phyloP scores from a whole-genome alignment of 768 basidiomycete genomes.

The Mrakia hoshinonis region DNA sequence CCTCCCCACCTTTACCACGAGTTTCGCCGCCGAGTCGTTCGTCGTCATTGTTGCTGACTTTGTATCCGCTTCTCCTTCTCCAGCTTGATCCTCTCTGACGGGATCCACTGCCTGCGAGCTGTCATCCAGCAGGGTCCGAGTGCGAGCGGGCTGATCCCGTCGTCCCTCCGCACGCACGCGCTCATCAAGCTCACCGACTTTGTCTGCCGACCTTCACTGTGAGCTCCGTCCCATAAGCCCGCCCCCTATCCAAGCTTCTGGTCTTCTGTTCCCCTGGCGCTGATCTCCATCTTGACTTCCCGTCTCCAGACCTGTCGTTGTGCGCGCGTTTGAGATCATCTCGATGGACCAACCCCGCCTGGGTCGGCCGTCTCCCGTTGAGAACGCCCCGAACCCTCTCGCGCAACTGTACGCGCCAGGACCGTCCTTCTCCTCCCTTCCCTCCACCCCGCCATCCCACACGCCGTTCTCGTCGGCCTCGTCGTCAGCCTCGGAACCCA shows the following conservation, averaged over 20 bases:
- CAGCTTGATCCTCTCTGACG: constrained; percentile 16
- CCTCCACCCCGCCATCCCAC: background rate
- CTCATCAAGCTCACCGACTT: constrained; percentile 15
- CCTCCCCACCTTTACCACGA: too few relatives aligned
- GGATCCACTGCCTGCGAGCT: background rate
- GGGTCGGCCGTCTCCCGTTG: background rate
- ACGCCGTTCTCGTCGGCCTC: background rate
- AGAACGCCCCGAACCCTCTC: background rate
- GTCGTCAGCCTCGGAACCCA: background rate
- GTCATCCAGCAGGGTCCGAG: background rate
- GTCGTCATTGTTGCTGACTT: too few relatives aligned
- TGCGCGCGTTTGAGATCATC: constrained; percentile 9
- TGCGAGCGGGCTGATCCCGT: background rate
- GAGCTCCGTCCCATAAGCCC: background rate
- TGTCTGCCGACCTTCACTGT: background rate
- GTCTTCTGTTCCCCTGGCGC: background rate
- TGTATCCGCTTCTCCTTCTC: background rate
- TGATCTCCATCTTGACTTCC: background rate
- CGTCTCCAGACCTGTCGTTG: background rate
- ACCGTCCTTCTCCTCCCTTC: background rate
- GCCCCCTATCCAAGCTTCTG: background rate
- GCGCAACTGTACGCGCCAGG: too few relatives aligned
- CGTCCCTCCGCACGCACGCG: background rate
- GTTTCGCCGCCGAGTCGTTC: too few relatives aligned
- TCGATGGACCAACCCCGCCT: background rate